A percentile compares a stretch with the other conserved stretches of the same genome.
These are phyloP conservation scores for Epichloe sp. DNA, from an alignment of 2,329 filamentous ascomycete species.

Conservation along the genomic window DNA sequence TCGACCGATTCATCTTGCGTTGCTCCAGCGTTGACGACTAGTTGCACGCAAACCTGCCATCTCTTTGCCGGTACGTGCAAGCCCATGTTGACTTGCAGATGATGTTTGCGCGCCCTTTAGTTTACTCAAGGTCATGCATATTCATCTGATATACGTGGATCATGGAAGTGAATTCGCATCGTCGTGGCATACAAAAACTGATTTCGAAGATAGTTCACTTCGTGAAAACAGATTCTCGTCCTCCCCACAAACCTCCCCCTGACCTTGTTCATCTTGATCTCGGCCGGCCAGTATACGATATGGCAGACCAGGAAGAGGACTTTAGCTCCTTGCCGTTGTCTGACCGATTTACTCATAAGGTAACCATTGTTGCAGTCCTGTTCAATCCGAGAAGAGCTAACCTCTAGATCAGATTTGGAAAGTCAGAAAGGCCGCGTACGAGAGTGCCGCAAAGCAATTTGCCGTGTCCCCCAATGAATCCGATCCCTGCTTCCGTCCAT, in stretches of 20 bases:
- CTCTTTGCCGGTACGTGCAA: background rate
- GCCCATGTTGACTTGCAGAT: background rate
- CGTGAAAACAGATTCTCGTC: slow-evolving; percentile 5
- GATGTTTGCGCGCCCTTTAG: background rate
- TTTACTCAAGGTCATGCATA: background rate
- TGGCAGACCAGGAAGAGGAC: slow-evolving; percentile 77
- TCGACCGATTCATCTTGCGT: background rate
- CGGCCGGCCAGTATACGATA: slow-evolving; percentile 23
- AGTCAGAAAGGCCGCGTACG: slow-evolving; percentile 87
- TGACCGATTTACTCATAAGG: slow-evolving; percentile 77
- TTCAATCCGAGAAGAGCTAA: slow-evolving; percentile 3
- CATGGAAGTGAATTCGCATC: slow-evolving; percentile 13
- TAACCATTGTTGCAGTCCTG: slow-evolving; percentile 16
- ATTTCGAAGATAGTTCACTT: slow-evolving; percentile 17
- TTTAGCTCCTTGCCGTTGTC: slow-evolving; percentile 64
- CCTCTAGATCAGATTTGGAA: slow-evolving; percentile 62
- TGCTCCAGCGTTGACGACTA: background rate
- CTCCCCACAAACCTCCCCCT: slow-evolving; percentile 5
- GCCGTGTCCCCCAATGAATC: slow-evolving; percentile 72
- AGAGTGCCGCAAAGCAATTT: slow-evolving; percentile 82
- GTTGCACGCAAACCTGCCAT: background rate
- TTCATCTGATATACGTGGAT: background rate
- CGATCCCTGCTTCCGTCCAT: slow-evolving; percentile 76
- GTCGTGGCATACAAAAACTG: slow-evolving; percentile 16
- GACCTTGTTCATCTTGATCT: slow-evolving; percentile 9